These are phyloP conservation scores for Actinidia arguta DNA, from an alignment of 179 eudicot species.

Conservation along the genomic window DNA sequence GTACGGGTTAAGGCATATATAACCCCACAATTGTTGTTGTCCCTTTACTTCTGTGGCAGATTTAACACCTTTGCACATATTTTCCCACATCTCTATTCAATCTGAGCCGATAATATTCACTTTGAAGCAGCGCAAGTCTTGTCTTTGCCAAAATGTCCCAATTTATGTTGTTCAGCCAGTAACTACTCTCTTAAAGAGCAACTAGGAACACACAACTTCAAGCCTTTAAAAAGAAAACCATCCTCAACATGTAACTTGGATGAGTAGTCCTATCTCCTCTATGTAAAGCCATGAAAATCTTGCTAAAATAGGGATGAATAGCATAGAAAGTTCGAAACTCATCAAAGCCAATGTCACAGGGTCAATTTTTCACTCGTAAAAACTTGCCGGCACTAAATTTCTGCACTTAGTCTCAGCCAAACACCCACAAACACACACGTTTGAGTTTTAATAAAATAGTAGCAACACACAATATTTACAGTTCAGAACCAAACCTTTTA, in stretches of 20 bases:
- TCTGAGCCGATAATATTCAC: too few species aligned
- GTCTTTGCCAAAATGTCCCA: background rate
- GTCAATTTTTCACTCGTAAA: too few species aligned
- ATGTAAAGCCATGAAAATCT: background rate
- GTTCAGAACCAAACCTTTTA: too few species aligned
- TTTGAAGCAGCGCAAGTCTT: background rate
- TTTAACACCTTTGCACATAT: background rate
- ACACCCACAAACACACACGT: too few species aligned
- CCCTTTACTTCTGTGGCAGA: too few species aligned
- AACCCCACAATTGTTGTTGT: background rate
- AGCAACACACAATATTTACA: too few species aligned
- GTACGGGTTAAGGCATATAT: too few species aligned
- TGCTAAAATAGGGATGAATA: background rate
- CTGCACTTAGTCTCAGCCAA: too few species aligned
- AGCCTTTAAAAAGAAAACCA: constrained; percentile 1
- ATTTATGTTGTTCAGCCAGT: background rate
- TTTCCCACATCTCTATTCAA: too few species aligned
- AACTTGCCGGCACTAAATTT: too few species aligned
- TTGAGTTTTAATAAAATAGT: too few species aligned
- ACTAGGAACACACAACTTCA: background rate
- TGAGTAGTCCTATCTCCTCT: background rate
- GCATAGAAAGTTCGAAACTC: background rate
- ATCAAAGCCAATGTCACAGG: background rate
- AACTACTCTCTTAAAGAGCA: constrained; percentile 4
- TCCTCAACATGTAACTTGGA: background rate